phyloP scores from a whole-genome alignment of 1,284 basidiomycete genomes.

The Naganishia liquefaciens region DNA sequence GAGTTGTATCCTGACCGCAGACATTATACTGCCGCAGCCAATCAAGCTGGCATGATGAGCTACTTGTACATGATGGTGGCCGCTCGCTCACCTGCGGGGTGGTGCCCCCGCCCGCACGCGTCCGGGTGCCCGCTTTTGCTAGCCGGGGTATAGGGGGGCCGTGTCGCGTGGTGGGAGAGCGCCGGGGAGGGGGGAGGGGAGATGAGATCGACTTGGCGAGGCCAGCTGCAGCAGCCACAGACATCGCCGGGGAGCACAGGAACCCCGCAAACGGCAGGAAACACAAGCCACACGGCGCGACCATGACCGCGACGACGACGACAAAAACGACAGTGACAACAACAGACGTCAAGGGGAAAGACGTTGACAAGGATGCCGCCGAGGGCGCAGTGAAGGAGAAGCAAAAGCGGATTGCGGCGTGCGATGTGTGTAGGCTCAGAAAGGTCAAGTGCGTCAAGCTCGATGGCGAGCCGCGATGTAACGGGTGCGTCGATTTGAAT shows the following conservation, averaged over 20 bases:
- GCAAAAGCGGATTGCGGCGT: constrained; percentile 27
- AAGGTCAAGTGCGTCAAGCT: constrained; percentile 41
- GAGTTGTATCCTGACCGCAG: background rate
- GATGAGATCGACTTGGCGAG: too few species aligned
- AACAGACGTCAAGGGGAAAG: background rate
- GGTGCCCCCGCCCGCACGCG: too few species aligned
- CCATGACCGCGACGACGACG: background rate
- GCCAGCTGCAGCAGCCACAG: too few species aligned
- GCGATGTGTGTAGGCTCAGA: constrained; percentile 30
- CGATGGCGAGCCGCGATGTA: constrained; percentile 30
- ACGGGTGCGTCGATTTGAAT: constrained; percentile 37
- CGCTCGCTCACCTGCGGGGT: too few species aligned
- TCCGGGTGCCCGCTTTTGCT: too few species aligned
- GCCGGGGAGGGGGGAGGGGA: too few species aligned
- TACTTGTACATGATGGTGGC: too few species aligned
- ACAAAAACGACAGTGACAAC: too few species aligned
- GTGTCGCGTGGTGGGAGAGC: background rate
- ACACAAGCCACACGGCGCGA: background rate
- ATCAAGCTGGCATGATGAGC: too few species aligned
- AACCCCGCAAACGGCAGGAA: constrained; percentile 7
- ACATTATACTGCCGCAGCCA: background rate
- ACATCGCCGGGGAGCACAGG: background rate
- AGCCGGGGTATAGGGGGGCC: background rate
- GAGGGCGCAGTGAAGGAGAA: constrained; percentile 1
- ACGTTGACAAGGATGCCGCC: background rate